Evolutionary conservation across 306 rosid genomes (phyloP).

Genomic region (Biancaea sappan): DNA sequence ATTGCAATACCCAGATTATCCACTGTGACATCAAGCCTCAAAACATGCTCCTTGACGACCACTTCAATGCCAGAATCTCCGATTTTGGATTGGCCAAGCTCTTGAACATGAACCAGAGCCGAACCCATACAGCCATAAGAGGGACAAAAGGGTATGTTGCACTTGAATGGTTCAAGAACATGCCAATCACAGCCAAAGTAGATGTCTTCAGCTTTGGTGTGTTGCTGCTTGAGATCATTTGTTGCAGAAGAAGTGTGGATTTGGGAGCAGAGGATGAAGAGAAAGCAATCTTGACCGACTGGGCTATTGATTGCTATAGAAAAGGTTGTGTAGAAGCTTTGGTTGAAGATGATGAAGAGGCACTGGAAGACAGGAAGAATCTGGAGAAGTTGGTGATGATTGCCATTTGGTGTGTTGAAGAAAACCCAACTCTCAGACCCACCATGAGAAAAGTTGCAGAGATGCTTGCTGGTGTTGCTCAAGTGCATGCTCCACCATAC

Average conservation of each 20-base stretch:
- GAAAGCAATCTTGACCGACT: conserved; percentile 38
- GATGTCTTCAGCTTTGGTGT: conserved; percentile 45
- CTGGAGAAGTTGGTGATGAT: conserved; percentile 36
- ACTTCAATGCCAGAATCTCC: conserved; percentile 30
- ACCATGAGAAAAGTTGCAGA: conserved; percentile 30
- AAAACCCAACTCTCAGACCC: conserved; percentile 41
- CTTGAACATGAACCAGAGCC: conserved; percentile 40
- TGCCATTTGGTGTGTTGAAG: conserved; percentile 45
- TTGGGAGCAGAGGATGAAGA: conserved; percentile 29
- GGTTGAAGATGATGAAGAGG: conserved; percentile 39
- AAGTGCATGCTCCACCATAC: conserved; percentile 36
- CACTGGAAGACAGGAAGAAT: conserved; percentile 35
- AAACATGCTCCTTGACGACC: conserved; percentile 43
- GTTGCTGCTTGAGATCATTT: conserved; percentile 39
- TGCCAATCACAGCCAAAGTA: conserved; percentile 39
- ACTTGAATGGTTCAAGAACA: conserved; percentile 42
- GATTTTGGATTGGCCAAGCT: conserved; percentile 43
- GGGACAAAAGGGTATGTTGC: conserved; percentile 52
- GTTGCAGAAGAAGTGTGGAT: conserved; percentile 36
- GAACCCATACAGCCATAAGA: conserved; percentile 38
- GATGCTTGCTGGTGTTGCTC: conserved; percentile 42
- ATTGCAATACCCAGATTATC: conserved; percentile 38
- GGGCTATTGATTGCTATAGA: conserved; percentile 40
- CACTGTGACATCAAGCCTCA: conserved; percentile 51
- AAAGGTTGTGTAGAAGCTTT: conserved; percentile 26